A percentile compares a stretch with the other conserved stretches of the same genome.
Evolutionary conservation across 2,329 filamentous ascomycete genomes (phyloP).

Genomic region (Aspergillus versicolor): DNA sequence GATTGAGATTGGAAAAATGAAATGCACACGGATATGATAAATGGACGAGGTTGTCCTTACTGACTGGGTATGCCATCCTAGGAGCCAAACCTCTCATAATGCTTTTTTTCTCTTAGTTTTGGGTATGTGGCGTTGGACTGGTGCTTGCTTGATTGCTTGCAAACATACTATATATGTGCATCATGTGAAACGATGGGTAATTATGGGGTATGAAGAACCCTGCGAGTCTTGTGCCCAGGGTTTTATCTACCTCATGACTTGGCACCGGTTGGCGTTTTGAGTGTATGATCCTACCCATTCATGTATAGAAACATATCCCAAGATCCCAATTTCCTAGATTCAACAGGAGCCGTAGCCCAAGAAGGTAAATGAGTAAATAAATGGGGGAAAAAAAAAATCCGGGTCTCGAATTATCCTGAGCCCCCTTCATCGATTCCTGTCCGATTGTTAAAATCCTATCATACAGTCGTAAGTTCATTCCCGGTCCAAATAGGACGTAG

Average conservation of each 20-base stretch:
- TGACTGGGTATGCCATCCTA: neutral
- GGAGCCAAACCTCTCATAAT: neutral
- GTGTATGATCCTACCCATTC: no score
- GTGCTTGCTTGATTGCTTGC: neutral
- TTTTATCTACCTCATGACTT: neutral
- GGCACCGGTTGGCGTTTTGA: neutral
- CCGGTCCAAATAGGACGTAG: neutral
- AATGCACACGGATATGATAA: neutral
- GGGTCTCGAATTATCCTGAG: neutral
- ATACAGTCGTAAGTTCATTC: conserved; percentile 13
- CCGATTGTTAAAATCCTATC: conserved; percentile 8
- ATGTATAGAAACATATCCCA: neutral
- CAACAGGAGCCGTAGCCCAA: neutral
- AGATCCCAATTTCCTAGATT: neutral
- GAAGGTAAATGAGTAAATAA: neutral
- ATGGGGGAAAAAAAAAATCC: neutral
- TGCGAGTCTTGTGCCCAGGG: no score
- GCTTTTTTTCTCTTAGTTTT: neutral
- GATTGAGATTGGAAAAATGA: neutral
- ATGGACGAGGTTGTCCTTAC: neutral
- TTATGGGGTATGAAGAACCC: no score
- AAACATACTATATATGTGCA: neutral
- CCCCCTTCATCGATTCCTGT: neutral
- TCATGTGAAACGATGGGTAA: neutral
- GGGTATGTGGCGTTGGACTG: neutral